These are phyloP conservation scores for Phytophthora kernoviae DNA, from an alignment of 352 stramenopile species.

Conservation along the genomic window DNA sequence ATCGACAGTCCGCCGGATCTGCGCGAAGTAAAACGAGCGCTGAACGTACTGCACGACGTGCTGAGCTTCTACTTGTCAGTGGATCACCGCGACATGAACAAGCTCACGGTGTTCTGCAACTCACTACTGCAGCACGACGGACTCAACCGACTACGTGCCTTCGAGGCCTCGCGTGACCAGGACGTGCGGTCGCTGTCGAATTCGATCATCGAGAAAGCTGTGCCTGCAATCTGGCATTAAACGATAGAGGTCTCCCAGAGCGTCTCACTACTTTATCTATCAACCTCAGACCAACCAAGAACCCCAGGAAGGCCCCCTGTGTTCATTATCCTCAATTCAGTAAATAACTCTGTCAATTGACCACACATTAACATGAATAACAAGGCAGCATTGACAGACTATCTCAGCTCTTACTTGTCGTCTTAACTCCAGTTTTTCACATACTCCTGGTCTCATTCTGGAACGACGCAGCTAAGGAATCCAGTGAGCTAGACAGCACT, in stretches of 20 bases:
- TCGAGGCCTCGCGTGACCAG: conserved; percentile 54
- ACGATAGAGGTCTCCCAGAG: background rate
- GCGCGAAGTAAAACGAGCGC: conserved; percentile 50
- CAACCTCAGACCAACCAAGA: conserved; percentile 1
- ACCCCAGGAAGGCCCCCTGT: background rate
- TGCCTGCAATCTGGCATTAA: conserved; percentile 83
- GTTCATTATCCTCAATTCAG: conserved; percentile 20
- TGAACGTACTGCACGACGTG: conserved; percentile 73
- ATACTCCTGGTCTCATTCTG: conserved; percentile 8
- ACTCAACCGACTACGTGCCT: conserved; percentile 63
- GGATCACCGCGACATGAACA: conserved; percentile 78
- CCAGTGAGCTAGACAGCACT: conserved; percentile 35
- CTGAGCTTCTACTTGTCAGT: conserved; percentile 71
- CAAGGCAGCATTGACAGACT: no score
- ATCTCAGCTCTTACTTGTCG: conserved; percentile 1
- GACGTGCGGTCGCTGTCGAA: conserved; percentile 65
- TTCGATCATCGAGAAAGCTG: conserved; percentile 83
- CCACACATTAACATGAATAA: conserved; percentile 12
- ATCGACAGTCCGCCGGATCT: conserved; percentile 14
- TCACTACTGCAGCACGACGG: conserved; percentile 76
- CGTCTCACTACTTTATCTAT: conserved; percentile 28
- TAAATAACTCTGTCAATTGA: conserved; percentile 22
- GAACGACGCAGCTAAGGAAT: conserved; percentile 21
- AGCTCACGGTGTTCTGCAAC: conserved; percentile 86
- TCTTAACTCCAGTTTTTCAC: conserved; percentile 27